Conservation (phyloP, 345 rosid species). For the Brassica cretica region DNA sequence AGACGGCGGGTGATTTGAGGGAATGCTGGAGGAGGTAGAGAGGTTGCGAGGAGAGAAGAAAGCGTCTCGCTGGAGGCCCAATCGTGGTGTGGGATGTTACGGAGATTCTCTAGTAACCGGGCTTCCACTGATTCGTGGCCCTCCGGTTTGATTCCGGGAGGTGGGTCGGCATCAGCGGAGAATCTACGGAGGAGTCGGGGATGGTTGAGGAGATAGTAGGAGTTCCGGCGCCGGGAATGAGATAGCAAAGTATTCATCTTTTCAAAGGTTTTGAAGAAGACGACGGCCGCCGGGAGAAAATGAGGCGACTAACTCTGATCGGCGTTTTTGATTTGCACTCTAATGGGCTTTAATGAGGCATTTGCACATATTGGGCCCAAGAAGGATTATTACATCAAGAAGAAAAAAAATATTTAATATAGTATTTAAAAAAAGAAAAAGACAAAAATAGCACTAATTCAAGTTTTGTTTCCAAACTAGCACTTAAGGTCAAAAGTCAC, state of each 20-base stretch:
- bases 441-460: no score
- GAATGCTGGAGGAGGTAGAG: conserved; percentile 45
- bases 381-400: background rate
- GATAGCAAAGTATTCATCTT: conserved; percentile 35
- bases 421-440: no score
- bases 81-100: conserved; percentile 49
- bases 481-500: no score
- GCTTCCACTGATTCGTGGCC: conserved; percentile 38
- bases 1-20: conserved; percentile 56
- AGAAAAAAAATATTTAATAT: no score
- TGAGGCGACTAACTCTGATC: background rate
- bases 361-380: background rate
- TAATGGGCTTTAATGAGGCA: conserved; percentile 12
- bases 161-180: conserved; percentile 32
- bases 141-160: conserved; percentile 20
- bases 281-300: conserved; percentile 3
- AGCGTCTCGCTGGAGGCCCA: conserved; percentile 55
- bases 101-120: conserved; percentile 47
- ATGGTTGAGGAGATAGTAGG: background rate
- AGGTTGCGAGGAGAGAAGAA: conserved; percentile 45
- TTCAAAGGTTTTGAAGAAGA: conserved; percentile 9
- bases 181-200: conserved; percentile 16
- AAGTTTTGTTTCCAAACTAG: no score
- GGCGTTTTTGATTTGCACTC: background rate
- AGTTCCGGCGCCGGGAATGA: conserved; percentile 35